These are phyloP conservation scores for Chrysoporthe deuterocubensis DNA, from an alignment of 2,329 filamentous ascomycete species.

Conservation along the genomic window DNA sequence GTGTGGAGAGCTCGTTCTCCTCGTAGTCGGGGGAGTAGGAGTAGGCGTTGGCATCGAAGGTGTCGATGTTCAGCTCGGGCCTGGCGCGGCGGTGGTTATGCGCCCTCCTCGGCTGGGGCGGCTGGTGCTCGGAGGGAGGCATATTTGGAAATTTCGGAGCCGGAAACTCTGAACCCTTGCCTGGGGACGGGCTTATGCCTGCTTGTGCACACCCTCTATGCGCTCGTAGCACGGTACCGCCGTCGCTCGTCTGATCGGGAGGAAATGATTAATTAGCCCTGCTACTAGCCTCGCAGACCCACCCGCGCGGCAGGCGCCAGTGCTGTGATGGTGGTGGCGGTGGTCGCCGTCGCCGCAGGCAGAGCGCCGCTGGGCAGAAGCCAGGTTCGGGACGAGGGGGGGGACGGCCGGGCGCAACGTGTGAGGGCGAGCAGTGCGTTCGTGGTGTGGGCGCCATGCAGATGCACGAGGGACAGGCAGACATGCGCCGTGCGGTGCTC, in stretches of 20 bases:
- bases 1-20: conserved; percentile 23
- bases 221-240: neutral
- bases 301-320: neutral
- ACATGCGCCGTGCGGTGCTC: neutral
- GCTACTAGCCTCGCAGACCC: conserved; percentile 3
- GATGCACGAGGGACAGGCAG: neutral
- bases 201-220: neutral
- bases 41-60: conserved; percentile 24
- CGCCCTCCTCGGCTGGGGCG: conserved; percentile 2
- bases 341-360: neutral
- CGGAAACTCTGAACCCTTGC: conserved; percentile 1
- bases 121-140: conserved; percentile 1
- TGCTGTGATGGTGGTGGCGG: neutral
- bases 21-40: conserved; percentile 6
- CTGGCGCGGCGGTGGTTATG: conserved; percentile 35
- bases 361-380: neutral
- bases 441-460: neutral
- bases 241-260: neutral
- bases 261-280: conserved; percentile 14
- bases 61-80: conserved; percentile 45
- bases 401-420: neutral
- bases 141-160: neutral
- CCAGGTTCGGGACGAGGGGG: neutral
- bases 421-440: neutral
- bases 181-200: conserved; percentile 9